Conservation (phyloP, 805 yeast species). For the Candida sakaeoensis region DNA sequence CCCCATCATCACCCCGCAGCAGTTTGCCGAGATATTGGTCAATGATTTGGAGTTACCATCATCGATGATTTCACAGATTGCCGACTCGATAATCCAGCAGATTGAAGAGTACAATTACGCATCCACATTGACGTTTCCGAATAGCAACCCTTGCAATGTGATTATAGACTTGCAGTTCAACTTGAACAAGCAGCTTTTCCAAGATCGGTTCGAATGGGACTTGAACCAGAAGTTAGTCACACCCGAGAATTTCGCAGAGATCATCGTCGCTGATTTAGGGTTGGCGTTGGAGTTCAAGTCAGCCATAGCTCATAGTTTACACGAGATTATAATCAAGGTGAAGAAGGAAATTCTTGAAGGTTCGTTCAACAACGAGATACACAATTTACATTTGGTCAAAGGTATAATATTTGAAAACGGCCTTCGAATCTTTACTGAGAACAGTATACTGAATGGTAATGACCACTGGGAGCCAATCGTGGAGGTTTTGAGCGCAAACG, state of each 20-base stretch:
- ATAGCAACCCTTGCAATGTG: constrained; percentile 58
- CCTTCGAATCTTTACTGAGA: constrained; percentile 48
- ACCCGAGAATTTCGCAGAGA: constrained; percentile 81
- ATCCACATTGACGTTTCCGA: constrained; percentile 62
- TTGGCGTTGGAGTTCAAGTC: constrained; percentile 81
- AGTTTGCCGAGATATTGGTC: constrained; percentile 71
- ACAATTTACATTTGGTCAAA: constrained; percentile 39
- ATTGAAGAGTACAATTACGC: constrained; percentile 69
- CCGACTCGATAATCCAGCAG: constrained; percentile 72
- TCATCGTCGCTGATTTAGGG: constrained; percentile 82
- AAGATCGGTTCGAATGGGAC: constrained; percentile 96
- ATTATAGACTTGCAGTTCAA: constrained; percentile 78
- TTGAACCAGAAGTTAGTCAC: constrained; percentile 50
- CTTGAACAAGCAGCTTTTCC: constrained; percentile 76
- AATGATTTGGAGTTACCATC: constrained; percentile 79
- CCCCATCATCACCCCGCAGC: constrained; percentile 63
- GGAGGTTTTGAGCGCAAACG: constrained; percentile 84
- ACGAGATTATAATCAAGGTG: constrained; percentile 71
- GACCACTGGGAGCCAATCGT: constrained; percentile 85
- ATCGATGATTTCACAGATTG: constrained; percentile 57
- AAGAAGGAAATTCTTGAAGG: constrained; percentile 79
- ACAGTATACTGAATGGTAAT: constrained; percentile 72
- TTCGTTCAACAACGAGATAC: constrained; percentile 37
- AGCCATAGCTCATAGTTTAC: constrained; percentile 82
- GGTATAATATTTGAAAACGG: constrained; percentile 44